Evolutionary conservation across 805 yeast genomes (phyloP).

Genomic region (Cyberlindnera xishuangbannaensis): DNA sequence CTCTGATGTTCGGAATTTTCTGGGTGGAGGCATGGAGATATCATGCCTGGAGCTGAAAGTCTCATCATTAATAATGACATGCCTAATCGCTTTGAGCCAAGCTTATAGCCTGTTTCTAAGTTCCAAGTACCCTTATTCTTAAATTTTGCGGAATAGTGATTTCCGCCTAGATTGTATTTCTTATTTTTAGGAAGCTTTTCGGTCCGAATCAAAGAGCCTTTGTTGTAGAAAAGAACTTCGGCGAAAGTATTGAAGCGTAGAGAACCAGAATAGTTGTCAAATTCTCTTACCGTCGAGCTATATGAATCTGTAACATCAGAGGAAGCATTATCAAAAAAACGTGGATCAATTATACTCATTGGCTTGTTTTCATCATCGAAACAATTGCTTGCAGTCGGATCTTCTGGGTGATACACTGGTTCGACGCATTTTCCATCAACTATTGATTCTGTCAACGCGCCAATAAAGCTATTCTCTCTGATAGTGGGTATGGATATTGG

Average conservation of each 20-base stretch:
- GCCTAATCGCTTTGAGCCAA: neutral
- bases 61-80: too few species aligned
- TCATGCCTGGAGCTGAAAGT: neutral
- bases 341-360: conserved; percentile 6
- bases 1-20: conserved; percentile 1
- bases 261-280: neutral
- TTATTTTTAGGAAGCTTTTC: neutral
- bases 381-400: too few species aligned
- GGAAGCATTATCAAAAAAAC: conserved; percentile 3
- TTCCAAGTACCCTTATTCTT: too few species aligned
- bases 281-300: neutral
- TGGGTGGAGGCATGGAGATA: neutral
- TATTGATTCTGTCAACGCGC: conserved; percentile 1
- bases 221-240: conserved; percentile 13
- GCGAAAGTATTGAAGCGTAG: conserved; percentile 10
- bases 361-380: conserved; percentile 5
- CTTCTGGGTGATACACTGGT: conserved; percentile 5
- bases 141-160: too few species aligned
- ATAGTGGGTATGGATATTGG: conserved; percentile 11
- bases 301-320: too few species aligned
- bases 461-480: conserved; percentile 4
- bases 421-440: conserved; percentile 1
- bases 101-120: too few species aligned
- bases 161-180: neutral
- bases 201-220: conserved; percentile 2